Evolutionary conservation across 2,329 filamentous ascomycete genomes (phyloP), one percentile per base, ranked within the genome.

Genomic region (Paecilomyces niveus): DNA sequence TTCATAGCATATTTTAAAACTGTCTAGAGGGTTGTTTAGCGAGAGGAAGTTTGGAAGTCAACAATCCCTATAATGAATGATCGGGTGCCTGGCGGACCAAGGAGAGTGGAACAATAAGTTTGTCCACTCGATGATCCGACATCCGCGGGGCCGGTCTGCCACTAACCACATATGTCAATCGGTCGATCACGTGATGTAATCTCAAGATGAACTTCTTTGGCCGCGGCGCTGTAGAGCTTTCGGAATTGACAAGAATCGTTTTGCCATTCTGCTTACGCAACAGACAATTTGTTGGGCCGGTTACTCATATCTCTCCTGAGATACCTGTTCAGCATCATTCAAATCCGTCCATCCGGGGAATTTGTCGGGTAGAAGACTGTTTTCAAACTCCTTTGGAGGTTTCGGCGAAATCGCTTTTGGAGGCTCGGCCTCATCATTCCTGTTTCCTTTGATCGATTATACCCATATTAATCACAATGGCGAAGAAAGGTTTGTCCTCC

Each of bases 401-500:
- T 56, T 54, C 31, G 53, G 45, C 21, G 31, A 57, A 56, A 49
- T 26, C 29, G 49, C 21, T n/a, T 39, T 35, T n/a, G 21, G 31
- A 35, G 32, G 54, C 54, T 29, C n/a, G 35, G 18, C 54, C 21
- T 35, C 54, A 18, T 22, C 54, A 15, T n/a, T n/a, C n/a, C 35
- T 39, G 22, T n/a, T 6, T 13, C 13, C 22, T 22, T 58, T 39
- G 56, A 58, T 54, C 54, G 60, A 60, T 52, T 35, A 59, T 57
- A 55, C 22, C 50, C 33, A 18, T 22, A 39, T 39, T 54, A 58
- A 53, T 58, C 62, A 67, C 60, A 59, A 78, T 78, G 76, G 76
- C 76, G 63, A 78, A 78, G 69, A 78, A 77, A 74, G 54, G 76
- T 78, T 67, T 57, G 61, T 61, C 21, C 55, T n/a, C 13, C 13